A percentile compares a stretch with the other conserved stretches of the same genome.
Evolutionary conservation across 495 filamentous ascomycete genomes (phyloP).

Genomic region (Hypomontagnella submonticulosa): DNA sequence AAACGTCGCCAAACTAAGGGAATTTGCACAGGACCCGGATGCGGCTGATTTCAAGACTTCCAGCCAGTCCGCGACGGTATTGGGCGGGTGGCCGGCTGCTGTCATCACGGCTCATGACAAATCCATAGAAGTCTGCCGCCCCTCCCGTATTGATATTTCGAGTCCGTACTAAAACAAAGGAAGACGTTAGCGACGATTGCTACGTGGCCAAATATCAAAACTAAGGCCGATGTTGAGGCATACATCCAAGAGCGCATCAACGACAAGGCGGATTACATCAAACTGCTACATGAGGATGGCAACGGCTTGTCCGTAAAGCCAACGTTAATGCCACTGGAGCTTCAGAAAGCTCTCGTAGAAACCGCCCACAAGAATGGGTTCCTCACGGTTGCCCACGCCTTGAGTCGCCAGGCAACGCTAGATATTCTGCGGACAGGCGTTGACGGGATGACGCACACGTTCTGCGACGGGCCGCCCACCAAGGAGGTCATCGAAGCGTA

Average conservation of each 20-base stretch:
- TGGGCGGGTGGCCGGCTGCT: constrained; percentile 32
- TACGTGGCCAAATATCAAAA: constrained; percentile 18
- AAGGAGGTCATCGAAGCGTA: constrained; percentile 34
- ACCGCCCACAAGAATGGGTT: constrained; percentile 25
- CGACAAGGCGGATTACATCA: constrained; percentile 37
- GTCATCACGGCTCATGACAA: constrained; percentile 19
- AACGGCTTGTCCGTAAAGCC: constrained; percentile 23
- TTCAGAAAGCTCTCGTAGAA: constrained; percentile 27
- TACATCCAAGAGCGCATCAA: constrained; percentile 26
- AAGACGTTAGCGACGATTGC: constrained; percentile 17
- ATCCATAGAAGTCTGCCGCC: constrained; percentile 9
- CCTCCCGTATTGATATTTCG: not conserved
- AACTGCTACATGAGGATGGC: constrained; percentile 38
- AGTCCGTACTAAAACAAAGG: not conserved
- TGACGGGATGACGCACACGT: constrained; percentile 32
- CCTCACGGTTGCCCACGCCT: constrained; percentile 29
- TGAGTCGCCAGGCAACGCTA: constrained; percentile 26
- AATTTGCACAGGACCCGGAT: constrained; percentile 10
- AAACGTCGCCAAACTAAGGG: constrained; percentile 14
- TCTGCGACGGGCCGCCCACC: constrained; percentile 27
- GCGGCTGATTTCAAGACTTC: constrained; percentile 35
- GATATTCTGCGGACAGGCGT: constrained; percentile 28
- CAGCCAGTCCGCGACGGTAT: constrained; percentile 22
- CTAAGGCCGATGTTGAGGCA: constrained; percentile 9
- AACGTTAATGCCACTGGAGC: constrained; percentile 5